phyloP scores from a whole-genome alignment of 257 asterid genomes.

The Mentha longifolia region DNA sequence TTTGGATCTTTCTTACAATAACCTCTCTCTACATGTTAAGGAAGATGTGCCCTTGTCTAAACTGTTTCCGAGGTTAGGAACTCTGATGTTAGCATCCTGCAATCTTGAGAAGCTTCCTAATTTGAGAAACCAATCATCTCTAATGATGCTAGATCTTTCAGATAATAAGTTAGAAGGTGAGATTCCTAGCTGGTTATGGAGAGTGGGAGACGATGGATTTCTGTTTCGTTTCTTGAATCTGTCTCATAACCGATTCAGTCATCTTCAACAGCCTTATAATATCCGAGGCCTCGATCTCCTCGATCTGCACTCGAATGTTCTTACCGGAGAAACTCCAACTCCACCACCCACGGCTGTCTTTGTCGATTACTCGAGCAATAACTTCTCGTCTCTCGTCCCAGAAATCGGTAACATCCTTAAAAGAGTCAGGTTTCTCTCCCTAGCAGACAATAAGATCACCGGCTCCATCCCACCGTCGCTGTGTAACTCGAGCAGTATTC shows the following conservation, averaged over 20 bases:
- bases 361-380: slow-evolving; percentile 57
- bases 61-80: slow-evolving; percentile 43
- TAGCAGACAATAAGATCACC: slow-evolving; percentile 46
- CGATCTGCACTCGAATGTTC: slow-evolving; percentile 54
- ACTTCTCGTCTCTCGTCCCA: slow-evolving; percentile 45
- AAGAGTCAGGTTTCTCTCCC: slow-evolving; percentile 41
- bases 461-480: slow-evolving; percentile 61
- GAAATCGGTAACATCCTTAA: slow-evolving; percentile 32
- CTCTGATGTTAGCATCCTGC: slow-evolving; percentile 53
- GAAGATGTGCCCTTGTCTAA: slow-evolving; percentile 26
- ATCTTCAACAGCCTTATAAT: slow-evolving; percentile 52
- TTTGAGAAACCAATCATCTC: slow-evolving; percentile 45
- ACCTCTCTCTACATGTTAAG: slow-evolving; percentile 32
- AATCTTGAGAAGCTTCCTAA: slow-evolving; percentile 49
- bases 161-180: slow-evolving; percentile 51
- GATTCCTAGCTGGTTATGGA: slow-evolving; percentile 68
- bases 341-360: slow-evolving; percentile 30
- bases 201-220: slow-evolving; percentile 37
- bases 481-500: slow-evolving; percentile 50
- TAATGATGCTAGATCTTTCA: slow-evolving; percentile 57
- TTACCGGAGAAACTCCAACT: slow-evolving; percentile 47
- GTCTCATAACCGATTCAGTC: slow-evolving; percentile 48
- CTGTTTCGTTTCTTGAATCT: slow-evolving; percentile 45
- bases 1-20: slow-evolving; percentile 49
- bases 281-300: slow-evolving; percentile 39